Percentiles rank a stretch among this genome's conserved stretches.
Evolutionary conservation across 441 rosid species (phyloP).

Genomic region (Eutrema salsugineum): DNA sequence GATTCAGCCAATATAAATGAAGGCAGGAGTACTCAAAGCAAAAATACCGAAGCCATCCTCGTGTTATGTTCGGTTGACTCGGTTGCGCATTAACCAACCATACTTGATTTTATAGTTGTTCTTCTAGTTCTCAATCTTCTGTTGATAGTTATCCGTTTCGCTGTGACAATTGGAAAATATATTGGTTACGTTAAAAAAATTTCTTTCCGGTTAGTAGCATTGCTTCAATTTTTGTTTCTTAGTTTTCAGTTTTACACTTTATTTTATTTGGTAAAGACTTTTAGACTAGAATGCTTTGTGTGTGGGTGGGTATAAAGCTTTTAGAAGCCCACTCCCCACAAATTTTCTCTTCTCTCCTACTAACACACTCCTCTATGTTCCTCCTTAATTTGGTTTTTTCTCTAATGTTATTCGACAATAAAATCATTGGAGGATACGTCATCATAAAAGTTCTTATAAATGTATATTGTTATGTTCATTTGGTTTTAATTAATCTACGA

Average conservation of each 20-base stretch:
- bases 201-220: not conserved
- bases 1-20: not conserved
- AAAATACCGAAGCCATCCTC: too few relatives aligned
- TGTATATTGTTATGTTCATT: not conserved
- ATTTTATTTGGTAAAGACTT: not conserved
- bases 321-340: conserved; percentile 5
- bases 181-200: not conserved
- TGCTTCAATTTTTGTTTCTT: not conserved
- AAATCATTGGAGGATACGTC: not conserved
- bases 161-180: not conserved
- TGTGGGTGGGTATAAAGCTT: conserved; percentile 18
- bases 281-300: conserved; percentile 3
- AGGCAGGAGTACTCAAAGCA: not conserved
- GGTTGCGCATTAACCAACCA: too few relatives aligned
- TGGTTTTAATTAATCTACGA: not conserved
- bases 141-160: not conserved
- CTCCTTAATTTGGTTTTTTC: not conserved
- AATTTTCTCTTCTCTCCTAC: conserved; percentile 25
- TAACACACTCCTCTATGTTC: conserved; percentile 14
- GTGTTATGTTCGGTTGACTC: too few relatives aligned
- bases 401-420: not conserved
- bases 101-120: too few relatives aligned
- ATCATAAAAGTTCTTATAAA: not conserved
- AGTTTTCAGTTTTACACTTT: not conserved
- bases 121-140: too few relatives aligned